These are phyloP conservation scores for Hypoxylon intermedium DNA, from an alignment of 495 filamentous ascomycete species.

Conservation along the genomic window DNA sequence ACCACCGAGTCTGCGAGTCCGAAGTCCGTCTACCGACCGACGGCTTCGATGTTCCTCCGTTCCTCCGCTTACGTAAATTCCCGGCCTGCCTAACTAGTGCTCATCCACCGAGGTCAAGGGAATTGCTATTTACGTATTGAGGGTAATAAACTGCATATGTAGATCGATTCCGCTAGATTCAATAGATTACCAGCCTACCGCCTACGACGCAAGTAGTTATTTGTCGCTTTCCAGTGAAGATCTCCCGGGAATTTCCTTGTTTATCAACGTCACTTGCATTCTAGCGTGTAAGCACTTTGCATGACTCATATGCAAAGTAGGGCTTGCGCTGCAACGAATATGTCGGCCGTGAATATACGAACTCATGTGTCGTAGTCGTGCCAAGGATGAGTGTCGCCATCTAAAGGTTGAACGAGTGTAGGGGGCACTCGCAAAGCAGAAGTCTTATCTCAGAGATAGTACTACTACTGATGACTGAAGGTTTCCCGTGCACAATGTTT, in stretches of 20 bases:
- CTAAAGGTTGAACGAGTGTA: too few relatives aligned
- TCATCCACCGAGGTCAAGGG: neutral
- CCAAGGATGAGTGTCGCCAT: too few relatives aligned
- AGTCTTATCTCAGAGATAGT: too few relatives aligned
- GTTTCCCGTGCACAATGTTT: too few relatives aligned
- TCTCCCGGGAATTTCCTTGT: conserved; percentile 6
- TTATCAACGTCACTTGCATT: conserved; percentile 18
- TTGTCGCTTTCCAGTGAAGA: neutral
- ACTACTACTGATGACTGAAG: too few relatives aligned
- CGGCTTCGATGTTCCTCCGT: conserved; percentile 24
- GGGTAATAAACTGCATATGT: neutral
- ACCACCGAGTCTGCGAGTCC: conserved; percentile 18
- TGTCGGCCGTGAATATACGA: too few relatives aligned
- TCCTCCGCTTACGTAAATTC: conserved; percentile 29
- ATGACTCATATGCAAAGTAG: conserved; percentile 37
- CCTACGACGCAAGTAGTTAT: neutral
- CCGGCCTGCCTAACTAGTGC: neutral
- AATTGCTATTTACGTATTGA: neutral
- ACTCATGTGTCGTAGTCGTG: too few relatives aligned
- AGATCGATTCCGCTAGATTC: neutral
- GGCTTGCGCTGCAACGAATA: too few relatives aligned
- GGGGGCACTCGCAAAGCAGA: too few relatives aligned
- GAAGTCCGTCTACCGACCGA: conserved; percentile 8
- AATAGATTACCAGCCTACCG: neutral
- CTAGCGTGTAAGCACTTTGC: conserved; percentile 25